Evolutionary conservation across 2,329 filamentous ascomycete genomes (phyloP), one percentile per base, ranked within the genome.

Genomic region (Alternaria novae-zelandiae): DNA sequence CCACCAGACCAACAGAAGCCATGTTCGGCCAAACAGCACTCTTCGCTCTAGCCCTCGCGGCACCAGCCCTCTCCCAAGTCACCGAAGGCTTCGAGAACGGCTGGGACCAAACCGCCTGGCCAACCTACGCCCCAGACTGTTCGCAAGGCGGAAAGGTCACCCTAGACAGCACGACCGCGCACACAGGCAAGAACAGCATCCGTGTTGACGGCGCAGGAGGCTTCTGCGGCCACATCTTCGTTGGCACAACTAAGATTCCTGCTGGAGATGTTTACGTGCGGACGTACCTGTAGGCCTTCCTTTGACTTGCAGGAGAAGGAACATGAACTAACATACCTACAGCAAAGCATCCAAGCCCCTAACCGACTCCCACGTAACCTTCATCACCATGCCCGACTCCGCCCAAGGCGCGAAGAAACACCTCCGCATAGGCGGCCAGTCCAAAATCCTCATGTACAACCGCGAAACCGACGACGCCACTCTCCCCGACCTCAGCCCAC

Each of bases 101-200:
- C 45, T 88, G 84, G 85, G 84, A 89, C 70, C 73, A 86, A 67
- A 78, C 85, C 0, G 82, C 84, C 61, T 89, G 87, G 87, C 84
- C 86, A 0, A 86, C 80, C 8, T 89, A 89, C 66, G 87, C 87
- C 4, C 77, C 82, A 4, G 86, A 88, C 77, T 89, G 87, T 73
- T 87, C 82, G 77, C 87, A 89, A 72, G 87, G 87, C 50, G 87
- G 87, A 41, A 84, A 80, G 61, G 83, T 89, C 57, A 81, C 78
- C 2, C 85, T 89, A 12, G 87, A 89, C 70, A 88, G 78, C 66
- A 81, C 86, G 43, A 86, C 82, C 0, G 86, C 85, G 0, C 86
- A 88, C 71, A 74, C 70, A 12, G 77, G 77, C 86, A 53, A 98
- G 88, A 69, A 94, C 87, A 78, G 90, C 85, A 78, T 99, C 96